These are phyloP conservation scores for Umbilicus rupestris DNA, from an alignment of 164 flowering plant genomes.

Conservation along the genomic window DNA sequence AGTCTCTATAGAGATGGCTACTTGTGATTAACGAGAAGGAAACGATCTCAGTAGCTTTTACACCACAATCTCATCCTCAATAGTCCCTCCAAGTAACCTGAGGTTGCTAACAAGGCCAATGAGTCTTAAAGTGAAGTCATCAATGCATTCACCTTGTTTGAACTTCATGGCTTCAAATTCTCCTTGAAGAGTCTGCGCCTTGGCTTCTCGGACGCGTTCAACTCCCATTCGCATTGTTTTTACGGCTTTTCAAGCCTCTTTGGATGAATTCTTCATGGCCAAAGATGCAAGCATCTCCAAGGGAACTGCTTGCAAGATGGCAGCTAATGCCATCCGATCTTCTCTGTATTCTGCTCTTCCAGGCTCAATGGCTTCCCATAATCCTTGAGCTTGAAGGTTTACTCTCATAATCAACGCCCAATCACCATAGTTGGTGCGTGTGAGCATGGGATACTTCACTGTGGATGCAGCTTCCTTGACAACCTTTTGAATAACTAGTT, in stretches of 20 bases:
- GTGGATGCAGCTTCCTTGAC: not conserved
- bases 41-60: not conserved
- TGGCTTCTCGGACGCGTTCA: not conserved
- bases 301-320: too few relatives aligned
- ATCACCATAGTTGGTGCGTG: conserved; percentile 2
- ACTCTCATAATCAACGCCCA: not conserved
- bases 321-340: too few relatives aligned
- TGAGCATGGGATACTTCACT: not conserved
- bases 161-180: not conserved
- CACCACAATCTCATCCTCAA: not conserved
- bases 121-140: not conserved
- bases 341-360: too few relatives aligned
- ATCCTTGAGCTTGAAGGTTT: not conserved
- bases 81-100: not conserved
- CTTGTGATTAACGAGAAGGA: not conserved
- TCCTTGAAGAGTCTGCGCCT: not conserved
- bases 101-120: too few relatives aligned
- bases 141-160: not conserved
- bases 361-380: not conserved
- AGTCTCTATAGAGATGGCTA: not conserved
- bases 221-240: not conserved
- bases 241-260: not conserved
- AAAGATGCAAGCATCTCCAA: not conserved
- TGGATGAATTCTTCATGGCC: too few relatives aligned
- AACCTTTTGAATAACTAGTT: too few relatives aligned